Evolutionary conservation across 139 green algal species (phyloP).

Genomic region (Eudorina sp.): DNA sequence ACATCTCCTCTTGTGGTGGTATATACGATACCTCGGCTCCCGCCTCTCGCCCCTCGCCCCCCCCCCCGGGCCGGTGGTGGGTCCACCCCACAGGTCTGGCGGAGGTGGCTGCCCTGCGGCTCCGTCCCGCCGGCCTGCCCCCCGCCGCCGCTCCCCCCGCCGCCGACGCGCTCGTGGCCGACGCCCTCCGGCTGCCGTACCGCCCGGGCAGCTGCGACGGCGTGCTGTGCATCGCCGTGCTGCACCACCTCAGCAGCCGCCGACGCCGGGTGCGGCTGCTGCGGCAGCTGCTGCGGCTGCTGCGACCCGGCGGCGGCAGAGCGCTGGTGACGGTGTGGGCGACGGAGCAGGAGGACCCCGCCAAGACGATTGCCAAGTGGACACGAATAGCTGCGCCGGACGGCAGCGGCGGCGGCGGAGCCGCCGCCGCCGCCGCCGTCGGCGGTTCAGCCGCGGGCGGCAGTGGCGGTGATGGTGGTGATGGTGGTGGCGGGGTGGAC

Average conservation of each 20-base stretch:
- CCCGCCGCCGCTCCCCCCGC: not conserved
- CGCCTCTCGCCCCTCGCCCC: too few relatives aligned
- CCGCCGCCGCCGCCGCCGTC: too few relatives aligned
- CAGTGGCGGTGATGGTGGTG: not conserved
- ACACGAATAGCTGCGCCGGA: slow-evolving; percentile 57
- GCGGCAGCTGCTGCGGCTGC: slow-evolving; percentile 80
- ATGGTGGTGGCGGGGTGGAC: slow-evolving; percentile 59
- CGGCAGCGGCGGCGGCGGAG: not conserved
- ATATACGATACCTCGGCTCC: too few relatives aligned
- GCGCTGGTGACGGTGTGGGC: slow-evolving; percentile 93
- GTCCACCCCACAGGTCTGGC: slow-evolving; percentile 70
- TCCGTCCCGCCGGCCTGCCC: slow-evolving; percentile 46
- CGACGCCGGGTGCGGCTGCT: slow-evolving; percentile 78
- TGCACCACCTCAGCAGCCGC: slow-evolving; percentile 93
- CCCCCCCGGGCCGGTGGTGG: too few relatives aligned
- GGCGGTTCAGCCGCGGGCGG: not conserved
- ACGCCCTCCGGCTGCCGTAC: slow-evolving; percentile 88
- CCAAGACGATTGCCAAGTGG: slow-evolving; percentile 93
- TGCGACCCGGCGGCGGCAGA: slow-evolving; percentile 60
- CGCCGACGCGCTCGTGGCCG: slow-evolving; percentile 88
- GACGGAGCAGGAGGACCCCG: slow-evolving; percentile 84
- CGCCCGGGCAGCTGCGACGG: slow-evolving; percentile 81
- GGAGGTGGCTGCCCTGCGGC: slow-evolving; percentile 60
- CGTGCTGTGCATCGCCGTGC: slow-evolving; percentile 96
- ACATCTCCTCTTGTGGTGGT: too few relatives aligned